phyloP scores from a whole-genome alignment of 2,329 filamentous ascomycete species.

The Pseudomassariella vexata region DNA sequence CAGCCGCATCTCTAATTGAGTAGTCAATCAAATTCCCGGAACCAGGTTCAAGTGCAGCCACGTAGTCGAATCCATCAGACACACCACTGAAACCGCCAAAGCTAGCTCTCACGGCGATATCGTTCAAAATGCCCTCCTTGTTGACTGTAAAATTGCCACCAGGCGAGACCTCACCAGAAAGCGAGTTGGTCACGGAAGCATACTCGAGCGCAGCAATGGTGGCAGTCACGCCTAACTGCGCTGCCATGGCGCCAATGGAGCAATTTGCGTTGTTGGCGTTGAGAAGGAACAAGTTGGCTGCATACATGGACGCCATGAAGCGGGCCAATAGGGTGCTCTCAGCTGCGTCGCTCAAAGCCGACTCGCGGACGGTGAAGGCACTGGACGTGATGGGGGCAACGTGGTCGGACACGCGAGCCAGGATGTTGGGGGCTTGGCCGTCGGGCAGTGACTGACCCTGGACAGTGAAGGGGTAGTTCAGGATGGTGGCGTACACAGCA shows the following conservation, averaged over 20 bases:
- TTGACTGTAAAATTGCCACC: slow-evolving; percentile 19
- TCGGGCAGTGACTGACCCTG: slow-evolving; percentile 10
- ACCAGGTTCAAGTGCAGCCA: slow-evolving; percentile 18
- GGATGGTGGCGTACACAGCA: slow-evolving; percentile 22
- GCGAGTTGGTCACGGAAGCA: slow-evolving; percentile 13
- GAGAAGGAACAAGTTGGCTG: slow-evolving; percentile 19
- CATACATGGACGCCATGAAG: slow-evolving; percentile 21
- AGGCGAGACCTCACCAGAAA: slow-evolving; percentile 18
- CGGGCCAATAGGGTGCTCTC: slow-evolving; percentile 10
- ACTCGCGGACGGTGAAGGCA: slow-evolving; percentile 16
- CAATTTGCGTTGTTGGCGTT: slow-evolving; percentile 12
- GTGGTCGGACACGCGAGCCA: slow-evolving; percentile 16
- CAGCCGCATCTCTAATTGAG: slow-evolving; percentile 15
- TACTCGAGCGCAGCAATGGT: slow-evolving; percentile 18
- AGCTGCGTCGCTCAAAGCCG: slow-evolving; percentile 7
- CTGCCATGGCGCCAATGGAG: slow-evolving; percentile 16
- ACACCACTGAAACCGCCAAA: slow-evolving; percentile 19
- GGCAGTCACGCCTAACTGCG: slow-evolving; percentile 14
- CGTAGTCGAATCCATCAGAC: slow-evolving; percentile 16
- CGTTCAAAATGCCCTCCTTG: slow-evolving; percentile 19
- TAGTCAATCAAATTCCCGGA: slow-evolving; percentile 23
- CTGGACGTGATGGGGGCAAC: slow-evolving; percentile 15
- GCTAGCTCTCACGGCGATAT: slow-evolving; percentile 16
- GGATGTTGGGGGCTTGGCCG: slow-evolving; percentile 15
- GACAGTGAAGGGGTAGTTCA: slow-evolving; percentile 22